Conservation (phyloP, 2,329 filamentous ascomycete genomes). For the Nemania sp. region DNA sequence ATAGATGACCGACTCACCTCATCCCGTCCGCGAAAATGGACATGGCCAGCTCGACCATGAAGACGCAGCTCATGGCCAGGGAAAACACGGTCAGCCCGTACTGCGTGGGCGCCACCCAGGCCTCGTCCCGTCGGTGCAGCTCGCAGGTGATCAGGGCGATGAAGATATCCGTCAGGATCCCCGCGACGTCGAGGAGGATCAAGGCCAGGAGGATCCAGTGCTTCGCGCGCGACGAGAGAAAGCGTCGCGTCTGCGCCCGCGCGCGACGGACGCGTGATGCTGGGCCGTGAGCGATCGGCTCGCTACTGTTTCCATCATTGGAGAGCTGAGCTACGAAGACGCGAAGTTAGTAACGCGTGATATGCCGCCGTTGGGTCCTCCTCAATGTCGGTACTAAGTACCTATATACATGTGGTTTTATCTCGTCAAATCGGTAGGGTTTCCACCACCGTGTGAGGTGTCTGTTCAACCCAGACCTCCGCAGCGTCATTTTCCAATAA, state of each 20-base stretch:
- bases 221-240: conserved; percentile 47
- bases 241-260: conserved; percentile 26
- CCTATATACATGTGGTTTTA: no score
- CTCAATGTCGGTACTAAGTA: no score
- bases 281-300: background rate
- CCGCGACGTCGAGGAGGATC: conserved; percentile 51
- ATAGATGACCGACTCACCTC: conserved; percentile 50
- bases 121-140: conserved; percentile 44
- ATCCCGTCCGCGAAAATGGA: conserved; percentile 66
- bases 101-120: conserved; percentile 48
- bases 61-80: conserved; percentile 65
- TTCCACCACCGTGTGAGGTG: background rate
- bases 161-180: conserved; percentile 53
- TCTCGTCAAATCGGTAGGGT: no score
- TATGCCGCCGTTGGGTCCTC: no score
- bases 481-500: background rate
- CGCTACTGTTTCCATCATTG: background rate
- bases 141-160: conserved; percentile 55
- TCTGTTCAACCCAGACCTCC: background rate
- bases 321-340: no score
- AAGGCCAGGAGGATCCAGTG: conserved; percentile 51
- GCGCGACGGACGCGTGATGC: conserved; percentile 15
- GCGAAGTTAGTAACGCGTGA: no score
- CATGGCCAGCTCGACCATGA: conserved; percentile 64
- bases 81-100: conserved; percentile 54